These are phyloP conservation scores for Yamadazyma nakazawae DNA, from an alignment of 805 yeast genomes.

Conservation along the genomic window DNA sequence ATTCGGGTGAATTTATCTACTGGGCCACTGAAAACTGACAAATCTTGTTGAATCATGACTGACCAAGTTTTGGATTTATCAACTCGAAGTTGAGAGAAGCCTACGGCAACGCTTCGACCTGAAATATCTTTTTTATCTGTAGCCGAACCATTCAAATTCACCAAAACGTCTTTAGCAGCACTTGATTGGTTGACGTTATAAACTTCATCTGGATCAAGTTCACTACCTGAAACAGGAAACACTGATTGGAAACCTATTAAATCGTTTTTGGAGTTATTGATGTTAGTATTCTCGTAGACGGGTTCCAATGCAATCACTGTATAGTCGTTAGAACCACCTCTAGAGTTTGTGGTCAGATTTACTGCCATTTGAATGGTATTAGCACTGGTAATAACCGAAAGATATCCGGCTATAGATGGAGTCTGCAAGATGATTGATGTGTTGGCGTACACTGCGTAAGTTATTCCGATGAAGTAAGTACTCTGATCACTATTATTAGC, in stretches of 20 bases:
- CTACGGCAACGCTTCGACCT: slow-evolving; percentile 32
- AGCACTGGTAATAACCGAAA: slow-evolving; percentile 51
- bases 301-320: slow-evolving; percentile 31
- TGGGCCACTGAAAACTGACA: slow-evolving; percentile 59
- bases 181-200: slow-evolving; percentile 26
- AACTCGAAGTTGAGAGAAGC: slow-evolving; percentile 28
- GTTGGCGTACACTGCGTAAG: slow-evolving; percentile 72
- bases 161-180: slow-evolving; percentile 29
- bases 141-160: slow-evolving; percentile 24
- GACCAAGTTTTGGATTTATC: slow-evolving; percentile 55
- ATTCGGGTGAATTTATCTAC: slow-evolving; percentile 59
- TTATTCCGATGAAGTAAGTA: slow-evolving; percentile 63
- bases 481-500: slow-evolving; percentile 31
- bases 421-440: slow-evolving; percentile 58
- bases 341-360: slow-evolving; percentile 13
- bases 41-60: slow-evolving; percentile 66
- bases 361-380: slow-evolving; percentile 28
- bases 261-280: slow-evolving; percentile 30
- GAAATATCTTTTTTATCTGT: slow-evolving; percentile 20
- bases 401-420: slow-evolving; percentile 64
- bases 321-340: slow-evolving; percentile 20
- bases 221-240: slow-evolving; percentile 21
- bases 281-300: slow-evolving; percentile 20
- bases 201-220: slow-evolving; percentile 18
- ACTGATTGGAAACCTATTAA: slow-evolving; percentile 47